Evolutionary conservation across 2,329 filamentous ascomycete genomes (phyloP), one percentile per base, ranked within the genome.

Genomic region (Trichothecium sympodiale): DNA sequence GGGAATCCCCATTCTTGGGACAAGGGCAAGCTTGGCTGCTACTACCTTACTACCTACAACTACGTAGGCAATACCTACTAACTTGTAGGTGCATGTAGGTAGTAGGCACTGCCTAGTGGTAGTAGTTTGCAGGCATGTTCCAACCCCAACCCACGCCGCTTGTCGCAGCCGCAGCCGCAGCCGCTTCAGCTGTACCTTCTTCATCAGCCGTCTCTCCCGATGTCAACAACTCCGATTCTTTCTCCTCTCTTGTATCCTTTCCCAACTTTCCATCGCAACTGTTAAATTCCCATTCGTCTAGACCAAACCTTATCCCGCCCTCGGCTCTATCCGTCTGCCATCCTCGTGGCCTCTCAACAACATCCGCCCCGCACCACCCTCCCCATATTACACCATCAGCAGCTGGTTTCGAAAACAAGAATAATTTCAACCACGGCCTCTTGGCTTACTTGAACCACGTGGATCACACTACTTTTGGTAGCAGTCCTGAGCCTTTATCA

Each of bases 141-240:
- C 64, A 71, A 54, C 64, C 69, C 49, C 65, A 71, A 46, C 59
- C 66, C 37, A 66, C 65, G 36, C 61, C 68, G 37, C 69, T 63
- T 43, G 53, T 59, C 41, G 17, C 40, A 36, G 29, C 40, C 40
- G 23, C 33, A 33, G 38, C 46, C 29, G 27, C 39, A 33, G 38
- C 42, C 31, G 33, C 38, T 41, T 42, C 34, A 41, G 35, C 20
- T 39, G 36, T 27, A 38, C 33, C 18, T 37, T 34, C 25, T 39
- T 37, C 7, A 32, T 31, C 15, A 38, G 40, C 31, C 44, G 40
- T 20, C 30, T 17, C 10, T 25, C 20, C 20, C 34, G 31, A 15
- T 33, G 14, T 14, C 37, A 35, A 17, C 34, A 25, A 25, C 10
- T 17, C 17, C 20, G 4, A 14, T 29, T 31, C 27, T 29, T 17